Evolutionary conservation across 345 rosid species (phyloP), one percentile per base, ranked within the genome.

Genomic region (Mallotus nudiflorus): DNA sequence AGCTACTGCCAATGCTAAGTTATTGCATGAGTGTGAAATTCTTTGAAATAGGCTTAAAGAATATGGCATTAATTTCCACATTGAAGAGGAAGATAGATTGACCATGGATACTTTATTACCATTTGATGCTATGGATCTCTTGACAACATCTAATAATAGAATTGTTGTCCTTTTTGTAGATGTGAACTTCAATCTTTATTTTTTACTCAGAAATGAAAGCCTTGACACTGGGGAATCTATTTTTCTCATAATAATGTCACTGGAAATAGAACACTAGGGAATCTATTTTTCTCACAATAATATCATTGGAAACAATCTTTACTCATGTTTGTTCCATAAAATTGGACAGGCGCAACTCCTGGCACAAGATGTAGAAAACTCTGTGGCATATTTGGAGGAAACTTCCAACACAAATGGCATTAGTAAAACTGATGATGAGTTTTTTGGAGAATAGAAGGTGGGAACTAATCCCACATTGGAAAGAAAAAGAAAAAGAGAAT

Each of bases 151-250:
- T 16, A 97, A 95, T 80, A 95, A 87, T 72, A 82, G 97, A 73
- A 90, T 95, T 15, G 96, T 98, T 73, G 96, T 95, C 59, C 89
- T 95, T 19, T 91, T 95, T 55, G 97, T 97, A 4, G 99, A 95
- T 96, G 98, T 95, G 82, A 58, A 31, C 31, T 75, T 65, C 19
- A 27, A 52, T 31, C 37, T 12, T 42, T 29, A 18, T 22, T n/a
- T 40, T 19, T 40, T n/a, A n/a, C n/a, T n/a, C n/a, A n/a, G 9
- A 42, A 42, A 42, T 42, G 46, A 42, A 53, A 20, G 28, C 27
- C 31, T 19, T 53, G 57, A 31, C 31, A 53, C 29, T 4, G 24
- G 6, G 29, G 24, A 39, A n/a, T 53, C 57, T 53, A 27, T 53
- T 53, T 25, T 53, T 25, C n/a, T n/a, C n/a, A n/a, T n/a, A n/a